Conservation (phyloP, 2,329 filamentous ascomycete genomes). For the Penicillium sclerotigenum region DNA sequence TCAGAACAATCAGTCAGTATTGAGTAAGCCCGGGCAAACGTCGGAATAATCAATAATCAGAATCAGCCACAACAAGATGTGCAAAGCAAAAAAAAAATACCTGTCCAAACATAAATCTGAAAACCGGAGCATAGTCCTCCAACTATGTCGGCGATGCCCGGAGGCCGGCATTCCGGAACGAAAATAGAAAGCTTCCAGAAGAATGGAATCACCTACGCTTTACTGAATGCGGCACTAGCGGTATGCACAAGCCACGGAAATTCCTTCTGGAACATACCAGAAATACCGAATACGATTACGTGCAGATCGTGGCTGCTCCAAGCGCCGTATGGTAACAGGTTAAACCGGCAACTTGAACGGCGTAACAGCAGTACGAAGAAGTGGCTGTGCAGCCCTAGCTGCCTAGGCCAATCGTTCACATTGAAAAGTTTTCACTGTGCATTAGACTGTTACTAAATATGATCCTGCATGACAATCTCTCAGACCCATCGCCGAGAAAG, state of each 20-base stretch:
- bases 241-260: conserved; percentile 5
- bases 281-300: conserved; percentile 9
- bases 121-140: conserved; percentile 1
- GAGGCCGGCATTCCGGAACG: conserved; percentile 7
- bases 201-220: neutral
- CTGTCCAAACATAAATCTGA: neutral
- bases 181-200: conserved; percentile 16
- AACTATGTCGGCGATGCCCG: conserved; percentile 1
- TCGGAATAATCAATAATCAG: neutral
- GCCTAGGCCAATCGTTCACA: conserved; percentile 17
- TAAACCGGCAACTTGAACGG: conserved; percentile 6
- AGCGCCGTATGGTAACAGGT: conserved; percentile 5
- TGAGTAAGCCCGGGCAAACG: neutral
- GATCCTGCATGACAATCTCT: conserved; percentile 13
- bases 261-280: conserved; percentile 5
- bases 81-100: neutral
- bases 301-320: neutral
- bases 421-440: conserved; percentile 19
- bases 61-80: neutral
- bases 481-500: conserved; percentile 1
- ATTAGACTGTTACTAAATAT: conserved; percentile 24
- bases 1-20: neutral
- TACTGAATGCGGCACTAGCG: neutral
- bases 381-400: conserved; percentile 19
- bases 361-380: conserved; percentile 4